A percentile compares a stretch with the other conserved stretches of the same genome.
Conservation (phyloP, 1,139 yeast genomes). For the Debaryomycetaceae sp. region DNA sequence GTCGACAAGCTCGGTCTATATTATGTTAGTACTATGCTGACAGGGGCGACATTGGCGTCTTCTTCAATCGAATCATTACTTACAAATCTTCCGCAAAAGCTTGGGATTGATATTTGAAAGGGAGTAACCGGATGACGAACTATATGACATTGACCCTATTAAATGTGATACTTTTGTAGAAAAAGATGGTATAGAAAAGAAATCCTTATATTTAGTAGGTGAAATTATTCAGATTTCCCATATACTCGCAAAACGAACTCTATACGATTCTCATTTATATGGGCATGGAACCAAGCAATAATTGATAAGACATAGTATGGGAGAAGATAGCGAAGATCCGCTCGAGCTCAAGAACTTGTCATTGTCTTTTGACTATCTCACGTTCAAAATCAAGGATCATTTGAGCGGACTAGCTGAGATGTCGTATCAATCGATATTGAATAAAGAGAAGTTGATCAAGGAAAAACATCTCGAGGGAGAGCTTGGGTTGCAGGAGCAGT, state of each 20-base stretch:
- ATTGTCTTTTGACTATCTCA: conserved; percentile 57
- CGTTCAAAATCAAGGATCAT: conserved; percentile 58
- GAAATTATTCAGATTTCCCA: conserved; percentile 1
- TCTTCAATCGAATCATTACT: conserved; percentile 16
- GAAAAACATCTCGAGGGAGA: conserved; percentile 35
- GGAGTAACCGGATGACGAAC: conserved; percentile 28
- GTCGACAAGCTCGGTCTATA: conserved; percentile 82
- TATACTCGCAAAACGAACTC: not conserved
- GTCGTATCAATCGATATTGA: conserved; percentile 28
- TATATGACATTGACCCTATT: conserved; percentile 17
- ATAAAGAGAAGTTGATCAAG: conserved; percentile 26
- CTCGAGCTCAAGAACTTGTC: conserved; percentile 58
- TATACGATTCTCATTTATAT: not conserved
- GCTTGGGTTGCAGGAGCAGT: conserved; percentile 38
- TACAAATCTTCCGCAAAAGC: conserved; percentile 63
- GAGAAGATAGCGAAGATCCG: conserved; percentile 50
- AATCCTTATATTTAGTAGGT: not conserved
- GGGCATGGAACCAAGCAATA: not conserved
- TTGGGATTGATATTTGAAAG: conserved; percentile 54
- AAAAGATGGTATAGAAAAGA: not conserved
- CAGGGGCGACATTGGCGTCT: not conserved
- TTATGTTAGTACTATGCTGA: conserved; percentile 12
- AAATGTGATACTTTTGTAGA: not conserved
- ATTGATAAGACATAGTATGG: conserved; percentile 4
- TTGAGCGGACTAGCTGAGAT: conserved; percentile 38